A percentile compares a stretch with the other conserved stretches of the same genome.
phyloP scores from a whole-genome alignment of 2,329 filamentous ascomycete species.

The Onygenales sp. region DNA sequence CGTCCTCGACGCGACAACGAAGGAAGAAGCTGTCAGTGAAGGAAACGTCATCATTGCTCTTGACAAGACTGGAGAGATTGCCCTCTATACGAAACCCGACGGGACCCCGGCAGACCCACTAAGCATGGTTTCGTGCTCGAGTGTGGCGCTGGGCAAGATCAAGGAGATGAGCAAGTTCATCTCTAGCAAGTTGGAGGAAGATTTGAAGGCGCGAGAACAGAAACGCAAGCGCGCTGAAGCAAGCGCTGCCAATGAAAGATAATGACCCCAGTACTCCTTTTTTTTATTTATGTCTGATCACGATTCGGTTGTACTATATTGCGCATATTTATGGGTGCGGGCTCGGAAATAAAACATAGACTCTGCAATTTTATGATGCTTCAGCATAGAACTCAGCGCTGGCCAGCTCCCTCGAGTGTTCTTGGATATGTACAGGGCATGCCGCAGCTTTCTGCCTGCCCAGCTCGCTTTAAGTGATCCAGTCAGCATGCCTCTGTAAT shows the following conservation, averaged over 20 bases:
- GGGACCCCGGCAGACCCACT: slow-evolving; percentile 74
- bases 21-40: slow-evolving; percentile 47
- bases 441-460: too few relatives aligned
- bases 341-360: not conserved
- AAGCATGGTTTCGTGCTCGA: slow-evolving; percentile 65
- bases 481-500: too few relatives aligned
- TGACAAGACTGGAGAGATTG: slow-evolving; percentile 83
- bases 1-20: slow-evolving; percentile 37
- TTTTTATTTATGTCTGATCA: not conserved
- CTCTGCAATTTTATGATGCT: not conserved
- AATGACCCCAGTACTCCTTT: slow-evolving; percentile 20
- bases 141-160: slow-evolving; percentile 65
- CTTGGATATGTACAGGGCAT: too few relatives aligned
- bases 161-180: slow-evolving; percentile 70
- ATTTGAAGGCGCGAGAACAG: slow-evolving; percentile 52
- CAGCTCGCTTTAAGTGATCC: too few relatives aligned
- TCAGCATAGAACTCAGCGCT: not conserved
- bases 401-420: too few relatives aligned
- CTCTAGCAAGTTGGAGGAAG: slow-evolving; percentile 63
- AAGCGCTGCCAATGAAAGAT: slow-evolving; percentile 76
- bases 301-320: not conserved
- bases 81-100: slow-evolving; percentile 83
- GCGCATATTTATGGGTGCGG: not conserved
- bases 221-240: slow-evolving; percentile 67
- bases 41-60: slow-evolving; percentile 70